A percentile compares a stretch with the other conserved stretches of the same genome.
These are phyloP conservation scores for Exophiala calicioides DNA, from an alignment of 2,329 filamentous ascomycete genomes.

Conservation along the genomic window DNA sequence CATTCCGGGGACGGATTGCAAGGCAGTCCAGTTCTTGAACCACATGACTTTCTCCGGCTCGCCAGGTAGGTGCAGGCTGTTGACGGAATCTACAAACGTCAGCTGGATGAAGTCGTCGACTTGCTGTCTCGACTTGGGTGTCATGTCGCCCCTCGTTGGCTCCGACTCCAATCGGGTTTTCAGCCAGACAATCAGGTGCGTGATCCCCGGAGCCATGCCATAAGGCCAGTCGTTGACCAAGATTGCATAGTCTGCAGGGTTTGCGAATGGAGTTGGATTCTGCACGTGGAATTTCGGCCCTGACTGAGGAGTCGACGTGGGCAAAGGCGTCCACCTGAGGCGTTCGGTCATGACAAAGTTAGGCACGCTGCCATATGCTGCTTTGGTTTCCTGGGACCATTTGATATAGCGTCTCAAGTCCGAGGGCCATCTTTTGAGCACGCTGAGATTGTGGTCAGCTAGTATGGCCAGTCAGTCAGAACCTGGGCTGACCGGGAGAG, in stretches of 20 bases:
- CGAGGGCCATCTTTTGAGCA: conserved; percentile 60
- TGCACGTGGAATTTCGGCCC: conserved; percentile 44
- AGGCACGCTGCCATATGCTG: conserved; percentile 57
- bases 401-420: conserved; percentile 61
- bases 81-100: conserved; percentile 51
- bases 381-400: conserved; percentile 58
- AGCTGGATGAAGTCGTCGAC: conserved; percentile 53
- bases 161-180: conserved; percentile 53
- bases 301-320: conserved; percentile 32
- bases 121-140: conserved; percentile 48
- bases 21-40: conserved; percentile 65
- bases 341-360: conserved; percentile 59
- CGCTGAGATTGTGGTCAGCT: conserved; percentile 55
- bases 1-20: conserved; percentile 62
- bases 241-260: conserved; percentile 57
- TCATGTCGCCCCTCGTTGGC: conserved; percentile 51
- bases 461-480: conserved; percentile 15
- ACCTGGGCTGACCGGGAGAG: too few species aligned
- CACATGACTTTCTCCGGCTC: conserved; percentile 55
- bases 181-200: conserved; percentile 60
- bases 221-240: conserved; percentile 67
- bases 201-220: conserved; percentile 55
- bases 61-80: conserved; percentile 34
- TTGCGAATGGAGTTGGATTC: conserved; percentile 55
- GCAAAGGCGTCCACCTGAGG: conserved; percentile 50